Evolutionary conservation across 352 stramenopile genomes (phyloP), one percentile per base, ranked within the genome.

Genomic region (Pythium vanterpoolii): DNA sequence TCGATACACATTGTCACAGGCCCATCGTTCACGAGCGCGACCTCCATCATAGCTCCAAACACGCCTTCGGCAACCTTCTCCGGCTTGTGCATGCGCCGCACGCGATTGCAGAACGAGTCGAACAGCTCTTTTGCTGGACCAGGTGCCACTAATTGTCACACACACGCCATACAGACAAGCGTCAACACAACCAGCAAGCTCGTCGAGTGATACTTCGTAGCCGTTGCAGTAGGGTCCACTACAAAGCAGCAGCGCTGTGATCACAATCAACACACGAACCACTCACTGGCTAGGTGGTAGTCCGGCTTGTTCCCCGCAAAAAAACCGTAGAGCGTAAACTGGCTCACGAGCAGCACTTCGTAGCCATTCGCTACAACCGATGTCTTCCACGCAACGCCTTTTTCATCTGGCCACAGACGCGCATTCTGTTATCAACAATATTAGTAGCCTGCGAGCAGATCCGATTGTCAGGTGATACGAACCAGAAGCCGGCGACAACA

Each of bases 31-130:
- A 90, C 86, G 47, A 94, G 60, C n/a, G 78, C 79, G 21, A 93
- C 86, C 68, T 95, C 86, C 86, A 93, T 95, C 64, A 89, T 89
- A 16, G 83, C 86, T 21, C 79, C 83, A 55, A 95, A 95, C 31
- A 88, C 71, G 30, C 86, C 86, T 50, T 93, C 81, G 7, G 75
- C 73, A 47, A 95, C 82, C 50, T 92, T 91, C 26, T 89, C 79
- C 4, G 70, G 31, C 48, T 60, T 54, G 60, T 95, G 72, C 4
- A 71, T 73, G 10, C 72, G 69, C 36, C 83, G 76, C 48, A 95
- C 80, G 40, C 81, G 79, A 28, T 74, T 44, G 54, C 80, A 88
- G 47, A 95, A 92, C 23, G 66, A 69, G 44, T 93, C 77, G 40
- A 89, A 94, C 50, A 92, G 86, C 40, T 73, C 72, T 46, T 91